Conservation (phyloP, 2,329 filamentous ascomycete genomes). For the Coniochaeta hoffmannii region DNA sequence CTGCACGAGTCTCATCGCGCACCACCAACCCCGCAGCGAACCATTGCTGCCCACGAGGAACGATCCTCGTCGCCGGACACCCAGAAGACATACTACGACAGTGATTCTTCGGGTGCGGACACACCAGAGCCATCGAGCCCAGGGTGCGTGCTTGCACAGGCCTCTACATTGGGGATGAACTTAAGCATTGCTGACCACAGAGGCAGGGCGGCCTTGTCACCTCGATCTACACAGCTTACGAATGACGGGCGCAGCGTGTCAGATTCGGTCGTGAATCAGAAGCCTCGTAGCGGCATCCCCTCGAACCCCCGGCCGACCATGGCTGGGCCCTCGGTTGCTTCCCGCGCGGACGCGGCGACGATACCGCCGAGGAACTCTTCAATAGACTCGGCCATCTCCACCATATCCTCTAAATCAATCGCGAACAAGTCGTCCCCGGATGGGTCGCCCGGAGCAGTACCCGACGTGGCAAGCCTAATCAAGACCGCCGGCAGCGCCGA, state of each 20-base stretch:
- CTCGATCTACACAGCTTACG: constrained; percentile 26
- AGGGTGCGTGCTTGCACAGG: constrained; percentile 20
- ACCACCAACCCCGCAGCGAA: constrained; percentile 21
- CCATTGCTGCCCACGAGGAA: constrained; percentile 20
- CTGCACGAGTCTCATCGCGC: constrained; percentile 14
- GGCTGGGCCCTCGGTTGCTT: constrained; percentile 36
- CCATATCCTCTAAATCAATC: constrained; percentile 55
- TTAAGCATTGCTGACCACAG: constrained; percentile 9
- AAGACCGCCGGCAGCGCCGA: constrained; percentile 82
- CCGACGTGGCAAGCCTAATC: constrained; percentile 75
- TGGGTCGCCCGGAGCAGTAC: constrained; percentile 37
- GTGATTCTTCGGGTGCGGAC: constrained; percentile 26
- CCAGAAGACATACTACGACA: constrained; percentile 28
- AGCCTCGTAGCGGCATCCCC: constrained; percentile 32
- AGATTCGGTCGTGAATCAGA: constrained; percentile 33
- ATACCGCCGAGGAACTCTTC: constrained; percentile 66
- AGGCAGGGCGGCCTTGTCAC: constrained; percentile 19
- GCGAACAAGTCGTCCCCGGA: constrained; percentile 53
- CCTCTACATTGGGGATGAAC: not conserved
- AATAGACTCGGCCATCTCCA: constrained; percentile 88
- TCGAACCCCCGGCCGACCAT: constrained; percentile 33
- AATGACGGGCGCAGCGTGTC: constrained; percentile 43
- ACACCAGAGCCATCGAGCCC: constrained; percentile 22
- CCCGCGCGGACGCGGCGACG: constrained; percentile 30
- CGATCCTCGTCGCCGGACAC: constrained; percentile 12